phyloP scores from a whole-genome alignment of 495 filamentous ascomycete species.

The Hypoxylon trugodes region DNA sequence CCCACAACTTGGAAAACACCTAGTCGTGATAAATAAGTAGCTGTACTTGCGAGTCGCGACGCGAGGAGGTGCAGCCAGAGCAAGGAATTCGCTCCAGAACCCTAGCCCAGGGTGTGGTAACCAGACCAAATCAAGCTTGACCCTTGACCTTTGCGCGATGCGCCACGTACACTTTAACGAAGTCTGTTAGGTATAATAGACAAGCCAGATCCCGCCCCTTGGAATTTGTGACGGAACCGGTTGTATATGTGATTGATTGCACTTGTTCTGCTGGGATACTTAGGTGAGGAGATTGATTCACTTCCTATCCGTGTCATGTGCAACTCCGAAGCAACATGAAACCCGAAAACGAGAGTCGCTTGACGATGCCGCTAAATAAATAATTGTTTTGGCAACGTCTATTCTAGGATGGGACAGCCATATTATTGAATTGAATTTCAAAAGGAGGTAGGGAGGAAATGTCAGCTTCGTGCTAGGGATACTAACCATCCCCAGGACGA shows the following conservation, averaged over 20 bases:
- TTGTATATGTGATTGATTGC: conserved; percentile 34
- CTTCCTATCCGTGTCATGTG: conserved; percentile 27
- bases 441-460: conserved; percentile 18
- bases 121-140: conserved; percentile 32
- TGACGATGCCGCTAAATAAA: conserved; percentile 6
- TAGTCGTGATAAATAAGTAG: conserved; percentile 19
- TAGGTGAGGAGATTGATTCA: conserved; percentile 15
- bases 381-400: neutral
- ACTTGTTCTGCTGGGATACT: conserved; percentile 20
- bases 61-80: conserved; percentile 32
- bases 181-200: conserved; percentile 33
- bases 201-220: conserved; percentile 17
- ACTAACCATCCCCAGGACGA: conserved; percentile 24
- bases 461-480: conserved; percentile 12
- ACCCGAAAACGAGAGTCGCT: conserved; percentile 6
- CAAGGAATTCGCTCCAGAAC: conserved; percentile 24
- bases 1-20: conserved; percentile 9
- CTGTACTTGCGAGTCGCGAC: conserved; percentile 36
- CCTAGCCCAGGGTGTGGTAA: conserved; percentile 31
- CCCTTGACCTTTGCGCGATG: conserved; percentile 38
- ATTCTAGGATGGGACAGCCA: neutral
- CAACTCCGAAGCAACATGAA: conserved; percentile 9
- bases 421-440: conserved; percentile 3
- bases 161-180: conserved; percentile 32
- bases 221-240: conserved; percentile 13